Conservation (phyloP, 1,284 basidiomycete species). For the Pascua guehoae region DNA sequence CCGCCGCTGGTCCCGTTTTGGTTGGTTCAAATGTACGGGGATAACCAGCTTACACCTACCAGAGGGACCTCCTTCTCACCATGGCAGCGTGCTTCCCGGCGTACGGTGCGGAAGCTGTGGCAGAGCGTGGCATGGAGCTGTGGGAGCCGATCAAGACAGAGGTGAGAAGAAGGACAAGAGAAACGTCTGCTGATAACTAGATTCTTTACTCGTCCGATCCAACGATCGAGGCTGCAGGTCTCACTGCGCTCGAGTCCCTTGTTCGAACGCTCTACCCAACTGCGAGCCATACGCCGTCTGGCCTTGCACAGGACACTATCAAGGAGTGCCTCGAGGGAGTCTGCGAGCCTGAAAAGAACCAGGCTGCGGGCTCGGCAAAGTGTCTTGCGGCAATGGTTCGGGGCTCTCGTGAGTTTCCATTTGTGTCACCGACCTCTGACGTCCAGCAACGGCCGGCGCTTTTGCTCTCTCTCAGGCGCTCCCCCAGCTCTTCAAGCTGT, state of each 20-base stretch:
- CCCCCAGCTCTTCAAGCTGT: constrained; percentile 70
- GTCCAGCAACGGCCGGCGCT: constrained; percentile 63
- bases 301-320: constrained; percentile 67
- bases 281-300: constrained; percentile 49
- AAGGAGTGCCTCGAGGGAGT: constrained; percentile 74
- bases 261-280: constrained; percentile 65
- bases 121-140: constrained; percentile 65
- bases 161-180: constrained; percentile 51
- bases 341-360: constrained; percentile 84
- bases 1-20: constrained; percentile 79
- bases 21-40: constrained; percentile 49
- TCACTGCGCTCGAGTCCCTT: constrained; percentile 66
- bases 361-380: constrained; percentile 78
- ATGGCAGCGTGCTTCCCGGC: constrained; percentile 72
- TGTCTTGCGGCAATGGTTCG: constrained; percentile 70
- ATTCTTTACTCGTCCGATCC: constrained; percentile 84
- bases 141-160: constrained; percentile 87
- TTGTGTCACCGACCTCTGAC: neutral
- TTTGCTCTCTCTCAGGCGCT: constrained; percentile 66
- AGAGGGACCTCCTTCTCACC: constrained; percentile 79
- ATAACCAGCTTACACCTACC: constrained; percentile 4
- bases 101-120: constrained; percentile 66
- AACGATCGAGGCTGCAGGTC: constrained; percentile 66
- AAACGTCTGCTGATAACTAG: constrained; percentile 49
- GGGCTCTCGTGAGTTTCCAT: constrained; percentile 62